These are phyloP conservation scores for Tolypocladium endophyticum DNA, from an alignment of 2,329 filamentous ascomycete genomes.

Conservation along the genomic window DNA sequence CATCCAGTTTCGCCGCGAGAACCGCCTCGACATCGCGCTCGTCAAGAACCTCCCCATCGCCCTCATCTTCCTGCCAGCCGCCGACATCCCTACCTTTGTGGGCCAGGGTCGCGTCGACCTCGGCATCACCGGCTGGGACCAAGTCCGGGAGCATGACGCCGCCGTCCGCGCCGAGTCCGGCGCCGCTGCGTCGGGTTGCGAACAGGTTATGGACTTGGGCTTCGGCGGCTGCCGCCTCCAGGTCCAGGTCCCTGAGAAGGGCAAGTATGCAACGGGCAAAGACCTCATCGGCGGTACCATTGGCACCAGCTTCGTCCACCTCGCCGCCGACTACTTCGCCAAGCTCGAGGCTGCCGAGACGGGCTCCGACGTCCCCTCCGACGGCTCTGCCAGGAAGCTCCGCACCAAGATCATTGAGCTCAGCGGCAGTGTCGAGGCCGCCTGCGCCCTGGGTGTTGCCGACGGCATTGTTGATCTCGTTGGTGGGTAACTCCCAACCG, in stretches of 20 bases:
- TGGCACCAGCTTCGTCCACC: slow-evolving; percentile 85
- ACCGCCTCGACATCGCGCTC: slow-evolving; percentile 89
- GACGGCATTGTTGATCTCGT: slow-evolving; percentile 97
- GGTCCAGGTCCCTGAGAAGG: slow-evolving; percentile 91
- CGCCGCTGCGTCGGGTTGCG: slow-evolving; percentile 50
- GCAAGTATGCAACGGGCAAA: slow-evolving; percentile 54
- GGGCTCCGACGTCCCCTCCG: slow-evolving; percentile 27
- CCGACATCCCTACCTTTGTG: slow-evolving; percentile 95
- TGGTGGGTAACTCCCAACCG: slow-evolving; percentile 46
- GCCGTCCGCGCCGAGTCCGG: slow-evolving; percentile 39
- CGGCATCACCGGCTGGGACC: slow-evolving; percentile 89
- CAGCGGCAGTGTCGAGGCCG: slow-evolving; percentile 93
- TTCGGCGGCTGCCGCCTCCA: slow-evolving; percentile 90
- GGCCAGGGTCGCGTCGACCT: slow-evolving; percentile 89
- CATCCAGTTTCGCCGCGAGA: slow-evolving; percentile 92
- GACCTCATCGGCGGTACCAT: slow-evolving; percentile 88
- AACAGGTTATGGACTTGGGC: slow-evolving; percentile 79
- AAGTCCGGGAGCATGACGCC: slow-evolving; percentile 83
- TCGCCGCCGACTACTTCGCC: slow-evolving; percentile 76
- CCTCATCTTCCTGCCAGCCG: slow-evolving; percentile 91
- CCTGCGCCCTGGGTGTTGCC: slow-evolving; percentile 88
- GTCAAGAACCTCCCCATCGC: slow-evolving; percentile 96
- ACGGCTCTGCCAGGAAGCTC: slow-evolving; percentile 39
- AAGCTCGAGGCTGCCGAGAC: slow-evolving; percentile 50
- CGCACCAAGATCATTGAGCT: slow-evolving; percentile 87